Percentiles rank a stretch among this genome's conserved stretches.
These are phyloP conservation scores for Lanmaoa pseudosensibilis DNA, from an alignment of 768 basidiomycete genomes.

Conservation along the genomic window DNA sequence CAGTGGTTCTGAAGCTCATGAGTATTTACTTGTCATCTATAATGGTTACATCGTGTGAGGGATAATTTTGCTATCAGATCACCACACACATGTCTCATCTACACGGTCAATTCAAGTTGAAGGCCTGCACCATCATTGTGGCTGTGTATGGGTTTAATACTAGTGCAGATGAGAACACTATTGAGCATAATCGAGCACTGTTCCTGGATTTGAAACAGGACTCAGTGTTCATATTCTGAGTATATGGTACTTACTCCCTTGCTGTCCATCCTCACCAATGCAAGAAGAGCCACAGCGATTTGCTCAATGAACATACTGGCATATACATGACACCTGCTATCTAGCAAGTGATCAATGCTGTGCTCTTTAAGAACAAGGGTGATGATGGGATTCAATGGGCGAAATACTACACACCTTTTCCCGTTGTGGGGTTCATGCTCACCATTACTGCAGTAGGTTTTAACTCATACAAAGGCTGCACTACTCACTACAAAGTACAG, in stretches of 20 bases:
- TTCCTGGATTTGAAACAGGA: not conserved
- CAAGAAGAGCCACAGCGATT: not conserved
- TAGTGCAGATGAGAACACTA: not conserved
- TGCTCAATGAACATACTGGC: not conserved
- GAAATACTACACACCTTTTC: not conserved
- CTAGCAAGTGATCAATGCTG: not conserved
- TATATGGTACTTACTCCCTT: not conserved
- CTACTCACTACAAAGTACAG: not conserved
- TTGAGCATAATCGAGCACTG: not conserved
- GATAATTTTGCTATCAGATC: not conserved
- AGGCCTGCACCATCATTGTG: not conserved
- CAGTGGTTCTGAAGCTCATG: not conserved
- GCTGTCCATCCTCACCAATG: not conserved
- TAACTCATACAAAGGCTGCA: not conserved
- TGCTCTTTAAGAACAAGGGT: not conserved
- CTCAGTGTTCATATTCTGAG: not conserved
- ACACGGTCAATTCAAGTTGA: not conserved
- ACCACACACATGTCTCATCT: not conserved
- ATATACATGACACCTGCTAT: not conserved
- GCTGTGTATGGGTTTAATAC: not conserved
- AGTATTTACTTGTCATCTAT: not conserved
- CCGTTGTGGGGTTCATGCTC: not conserved
- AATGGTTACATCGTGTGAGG: not conserved
- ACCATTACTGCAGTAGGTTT: not conserved
- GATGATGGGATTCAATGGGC: not conserved